Evolutionary conservation across 176 grass and related monocot genomes (phyloP), one percentile per base, ranked within the genome.

Genomic region (Phragmites australis): DNA sequence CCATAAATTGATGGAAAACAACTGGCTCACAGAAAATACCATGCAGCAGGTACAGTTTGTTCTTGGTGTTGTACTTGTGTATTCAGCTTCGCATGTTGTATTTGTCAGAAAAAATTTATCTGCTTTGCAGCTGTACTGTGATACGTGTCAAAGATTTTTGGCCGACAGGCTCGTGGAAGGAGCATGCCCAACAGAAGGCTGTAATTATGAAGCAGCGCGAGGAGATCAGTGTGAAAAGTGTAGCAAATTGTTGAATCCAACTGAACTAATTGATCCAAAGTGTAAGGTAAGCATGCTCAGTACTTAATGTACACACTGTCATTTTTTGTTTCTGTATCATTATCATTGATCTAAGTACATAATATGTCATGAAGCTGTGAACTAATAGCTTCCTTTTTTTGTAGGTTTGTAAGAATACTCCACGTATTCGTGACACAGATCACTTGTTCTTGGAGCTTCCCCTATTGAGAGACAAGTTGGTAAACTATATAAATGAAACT

Each of bases 191-290:
- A 99, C 87, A 23, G 61, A 90, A 68, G 88, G 77, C 37, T 98
- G 90, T 77, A 89, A 65, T 49, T 53, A 89, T 39, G 88, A 90
- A 6, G 75, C 86, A 2, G 96, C 96, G 73, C 66, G 92, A 53
- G 96, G 96, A 68, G 96, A 99, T 77, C 92, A 99, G 76, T 99
- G 92, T 91, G 96, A 99, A 83, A 93, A 91, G 40, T 99, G 96
- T 84, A 93, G 92, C 53, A 95, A 89, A 77, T 73, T 99, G 74
- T 82, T 99, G 79, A 99, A 99, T 82, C 96, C 92, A 70, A 93
- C 92, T 40, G 92, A 99, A 76, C 55, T 99, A 58, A 91, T 82
- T 72, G 90, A 99, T 83, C 92, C 96, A 12, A 99, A 93, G 68
- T 99, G 96, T 83, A 99, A 99, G 88, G 96, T 95, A 84, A 75